Evolutionary conservation across 495 filamentous ascomycete species (phyloP), one percentile per base, ranked within the genome.

Genomic region (Aspergillus asperescens): DNA sequence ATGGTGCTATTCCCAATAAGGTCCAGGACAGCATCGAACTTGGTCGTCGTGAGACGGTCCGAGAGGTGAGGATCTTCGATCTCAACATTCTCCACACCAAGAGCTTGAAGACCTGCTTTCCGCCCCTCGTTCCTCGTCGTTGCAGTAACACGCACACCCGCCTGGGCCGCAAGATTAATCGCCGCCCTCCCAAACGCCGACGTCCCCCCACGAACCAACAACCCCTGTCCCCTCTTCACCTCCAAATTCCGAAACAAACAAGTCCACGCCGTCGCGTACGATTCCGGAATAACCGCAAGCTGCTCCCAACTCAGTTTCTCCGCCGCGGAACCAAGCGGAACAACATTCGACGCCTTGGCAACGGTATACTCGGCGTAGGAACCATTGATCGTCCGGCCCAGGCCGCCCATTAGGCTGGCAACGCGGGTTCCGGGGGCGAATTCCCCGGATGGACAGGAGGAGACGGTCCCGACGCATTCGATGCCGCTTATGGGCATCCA

Each of bases 381-480:
- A 2, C 75, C 75, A 4, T 60, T 60, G 16, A 59, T 55, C 32
- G 25, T 75, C 5, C 73, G 55, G 6, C 75, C 73, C 25, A 78
- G 44, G 1, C 73, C 73, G 20, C 73, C 72, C 72, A 78, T 76
- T 5, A 76, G 40, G 23, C 59, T 68, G 2, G 61, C 65, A 1
- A 73, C 73, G n/a, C 61, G 59, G 19, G 52, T 61, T 19, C 73
- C 72, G n/a, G 59, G 23, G 15, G 53, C 25, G 31, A 76, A 58
- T 31, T 71, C 65, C 16, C 62, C 62, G 12, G 58, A 58, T 3
- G 73, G 70, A 47, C 69, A 76, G 20, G 59, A 52, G 3, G 57
- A 61, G 16, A 78, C 62, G 32, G 62, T 61, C 10, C 74, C 75
- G 38, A 75, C 74, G 54, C 74, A 77, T 54, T 79, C 76, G 22